Evolutionary conservation across 176 grass and related monocot genomes (phyloP).

Genomic region (Rhynchospora breviuscula): DNA sequence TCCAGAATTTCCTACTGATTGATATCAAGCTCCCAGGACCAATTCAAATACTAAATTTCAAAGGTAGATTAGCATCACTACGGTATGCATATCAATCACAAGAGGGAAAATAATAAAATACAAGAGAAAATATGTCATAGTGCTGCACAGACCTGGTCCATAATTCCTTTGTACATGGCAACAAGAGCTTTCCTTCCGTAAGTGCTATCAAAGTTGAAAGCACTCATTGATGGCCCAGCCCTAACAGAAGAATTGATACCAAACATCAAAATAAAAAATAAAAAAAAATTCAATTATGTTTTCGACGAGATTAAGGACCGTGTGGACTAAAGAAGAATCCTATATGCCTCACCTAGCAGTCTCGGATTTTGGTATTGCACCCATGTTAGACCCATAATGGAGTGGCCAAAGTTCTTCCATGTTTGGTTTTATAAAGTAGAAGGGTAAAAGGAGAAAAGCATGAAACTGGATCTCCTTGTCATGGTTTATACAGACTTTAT

Average conservation of each 20-base stretch:
- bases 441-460: neutral
- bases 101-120: neutral
- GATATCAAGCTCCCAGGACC: neutral
- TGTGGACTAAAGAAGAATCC: neutral
- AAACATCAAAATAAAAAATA: slow-evolving; percentile 11
- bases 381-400: neutral
- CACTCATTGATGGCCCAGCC: slow-evolving; percentile 85
- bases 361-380: neutral
- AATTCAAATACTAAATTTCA: neutral
- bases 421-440: neutral
- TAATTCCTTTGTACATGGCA: slow-evolving; percentile 90
- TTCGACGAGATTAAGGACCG: neutral
- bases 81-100: neutral
- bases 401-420: neutral
- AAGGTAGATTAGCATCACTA: neutral
- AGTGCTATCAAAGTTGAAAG: slow-evolving; percentile 95
- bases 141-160: slow-evolving; percentile 68
- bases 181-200: slow-evolving; percentile 79
- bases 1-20: neutral
- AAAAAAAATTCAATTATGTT: neutral
- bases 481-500: neutral
- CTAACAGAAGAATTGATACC: slow-evolving; percentile 27
- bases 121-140: neutral
- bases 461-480: neutral
- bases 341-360: neutral